Base-by-base conservation (phyloP, 805 yeast species). In the Peterozyma xylosa region DNA sequence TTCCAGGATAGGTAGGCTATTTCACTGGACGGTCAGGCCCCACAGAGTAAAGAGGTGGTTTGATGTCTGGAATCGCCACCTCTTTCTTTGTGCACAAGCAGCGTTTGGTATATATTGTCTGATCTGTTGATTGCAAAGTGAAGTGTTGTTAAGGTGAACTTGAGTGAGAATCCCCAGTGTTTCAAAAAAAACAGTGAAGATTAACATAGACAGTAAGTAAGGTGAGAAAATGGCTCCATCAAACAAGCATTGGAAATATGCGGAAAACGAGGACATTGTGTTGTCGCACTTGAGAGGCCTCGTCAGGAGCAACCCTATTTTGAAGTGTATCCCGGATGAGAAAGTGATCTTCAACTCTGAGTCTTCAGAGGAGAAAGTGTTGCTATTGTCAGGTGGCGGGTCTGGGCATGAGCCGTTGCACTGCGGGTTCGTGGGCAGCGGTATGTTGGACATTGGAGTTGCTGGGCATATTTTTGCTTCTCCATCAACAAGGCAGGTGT, bases 351-450 rank as follows among this genome's bases (percentile, higher is more conserved):
- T 64, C 59, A 65, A 68, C 47, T 35, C 54, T 3, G 35, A 49
- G 7, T 66, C 71, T 15, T 34, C 54, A 16, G 48, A 64, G 43
- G 64, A 70, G 27, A 83, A 86, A 54, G 84, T 89, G 37, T 75
- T 86, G 5, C 56, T 90, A 41, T 66, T 90, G 27, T 80, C 96
- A 32, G 96, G 97, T 47, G 98, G 98, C 16, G 73, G 73, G 4
- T 66, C 71, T 11, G 98, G 98, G 39, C 98, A 90, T 58, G 98
- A 90, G 63, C 97, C 97, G 21, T 71, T 89, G 3, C 97, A 91
- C 56, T 90, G 86, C 9, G 97, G 96, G 0, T 90, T 80, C 59
- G 89, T 90, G 17, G 97, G 97, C 11, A 71, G 78, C 11, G 95
- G 95, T 41, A 66, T 84, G 52, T 62, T 90, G 35, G 87, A 86